phyloP scores from a whole-genome alignment of 208 protist species.

The Leishmania mexicana region DNA sequence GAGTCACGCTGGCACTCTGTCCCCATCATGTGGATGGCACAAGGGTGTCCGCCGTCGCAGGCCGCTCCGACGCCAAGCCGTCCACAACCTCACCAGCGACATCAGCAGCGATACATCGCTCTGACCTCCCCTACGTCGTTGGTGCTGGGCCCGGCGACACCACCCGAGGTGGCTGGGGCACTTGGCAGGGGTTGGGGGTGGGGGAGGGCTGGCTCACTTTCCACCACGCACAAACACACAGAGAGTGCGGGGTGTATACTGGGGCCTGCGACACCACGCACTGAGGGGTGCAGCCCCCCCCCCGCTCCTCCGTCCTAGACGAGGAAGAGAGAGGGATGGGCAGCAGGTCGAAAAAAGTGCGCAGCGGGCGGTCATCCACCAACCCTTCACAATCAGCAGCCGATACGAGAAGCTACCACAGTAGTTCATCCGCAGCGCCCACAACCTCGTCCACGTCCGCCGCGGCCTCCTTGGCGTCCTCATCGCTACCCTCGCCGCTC shows the following conservation, averaged over 20 bases:
- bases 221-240: too few species aligned
- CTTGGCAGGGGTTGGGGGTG: too few species aligned
- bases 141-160: not conserved
- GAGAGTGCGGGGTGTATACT: not conserved
- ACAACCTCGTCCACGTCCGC: constrained; percentile 32
- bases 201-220: not conserved
- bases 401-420: constrained; percentile 26
- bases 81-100: not conserved
- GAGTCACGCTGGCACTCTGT: not conserved
- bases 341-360: not conserved
- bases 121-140: not conserved
- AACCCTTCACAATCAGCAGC: not conserved
- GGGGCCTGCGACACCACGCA: not conserved
- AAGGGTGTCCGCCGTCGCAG: not conserved
- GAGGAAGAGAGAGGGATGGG: not conserved
- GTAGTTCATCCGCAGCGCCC: constrained; percentile 29
- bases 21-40: not conserved
- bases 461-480: constrained; percentile 21
- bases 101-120: not conserved
- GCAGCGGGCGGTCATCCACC: not conserved
- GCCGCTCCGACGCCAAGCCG: not conserved
- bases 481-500: constrained; percentile 22
- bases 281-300: too few species aligned
- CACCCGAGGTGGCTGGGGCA: not conserved
- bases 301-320: not conserved